Evolutionary conservation across 2,329 filamentous ascomycete species (phyloP).

Genomic region (Colletotrichum shisoi): DNA sequence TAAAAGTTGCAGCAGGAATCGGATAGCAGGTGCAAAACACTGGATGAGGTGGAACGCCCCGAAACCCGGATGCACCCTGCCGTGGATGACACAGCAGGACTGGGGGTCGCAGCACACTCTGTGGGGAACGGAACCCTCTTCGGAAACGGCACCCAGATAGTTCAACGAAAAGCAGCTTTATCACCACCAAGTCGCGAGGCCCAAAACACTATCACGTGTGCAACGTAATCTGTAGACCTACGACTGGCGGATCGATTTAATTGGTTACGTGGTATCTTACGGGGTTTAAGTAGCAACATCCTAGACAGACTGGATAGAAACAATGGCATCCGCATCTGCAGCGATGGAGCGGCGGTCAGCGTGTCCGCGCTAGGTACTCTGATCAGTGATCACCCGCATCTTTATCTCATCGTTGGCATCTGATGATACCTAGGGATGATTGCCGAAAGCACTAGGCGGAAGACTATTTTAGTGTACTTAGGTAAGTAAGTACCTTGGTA

Average conservation of each 20-base stretch:
- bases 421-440: conserved; percentile 4
- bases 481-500: too few species aligned
- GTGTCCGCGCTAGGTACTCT: conserved; percentile 7
- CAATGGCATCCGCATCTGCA: background rate
- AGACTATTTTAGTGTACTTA: background rate
- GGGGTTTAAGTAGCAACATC: background rate
- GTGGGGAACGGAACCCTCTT: conserved; percentile 7
- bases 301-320: background rate
- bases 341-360: background rate
- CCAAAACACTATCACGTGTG: background rate
- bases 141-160: background rate
- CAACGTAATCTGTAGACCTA: background rate
- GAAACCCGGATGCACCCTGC: conserved; percentile 31
- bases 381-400: background rate
- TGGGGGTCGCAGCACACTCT: conserved; percentile 4
- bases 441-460: conserved; percentile 4
- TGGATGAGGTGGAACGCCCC: conserved; percentile 4
- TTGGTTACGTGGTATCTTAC: background rate
- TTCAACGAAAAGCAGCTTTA: background rate
- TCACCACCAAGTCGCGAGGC: background rate
- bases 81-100: conserved; percentile 29
- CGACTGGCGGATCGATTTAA: background rate
- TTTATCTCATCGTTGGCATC: conserved; percentile 7
- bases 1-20: conserved; percentile 7
- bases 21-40: background rate